Evolutionary conservation across 202 grass and related monocot genomes (phyloP).

Genomic region (Musa balbisiana): DNA sequence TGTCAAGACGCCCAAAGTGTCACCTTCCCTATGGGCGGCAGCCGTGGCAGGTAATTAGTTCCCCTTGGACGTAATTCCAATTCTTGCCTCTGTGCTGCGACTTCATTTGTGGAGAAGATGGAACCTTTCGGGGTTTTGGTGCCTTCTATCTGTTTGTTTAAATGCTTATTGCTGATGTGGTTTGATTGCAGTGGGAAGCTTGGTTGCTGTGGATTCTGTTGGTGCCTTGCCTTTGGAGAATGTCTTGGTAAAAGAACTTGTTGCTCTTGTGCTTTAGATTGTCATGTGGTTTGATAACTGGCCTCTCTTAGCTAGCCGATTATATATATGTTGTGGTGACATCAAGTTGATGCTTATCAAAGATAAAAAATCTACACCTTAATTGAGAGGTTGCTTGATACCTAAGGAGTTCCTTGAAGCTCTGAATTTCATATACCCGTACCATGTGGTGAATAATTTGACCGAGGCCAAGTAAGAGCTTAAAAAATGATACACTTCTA

Average conservation of each 20-base stretch:
- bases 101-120: neutral
- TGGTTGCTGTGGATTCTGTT: constrained; percentile 15
- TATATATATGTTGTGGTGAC: too few species aligned
- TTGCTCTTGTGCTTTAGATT: neutral
- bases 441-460: too few species aligned
- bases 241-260: constrained; percentile 21
- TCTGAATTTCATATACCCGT: too few species aligned
- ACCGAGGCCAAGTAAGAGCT: neutral
- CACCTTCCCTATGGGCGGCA: neutral
- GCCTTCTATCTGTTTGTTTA: neutral
- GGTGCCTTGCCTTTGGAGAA: constrained; percentile 11
- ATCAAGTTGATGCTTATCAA: too few species aligned
- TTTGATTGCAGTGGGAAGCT: constrained; percentile 25
- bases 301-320: too few species aligned
- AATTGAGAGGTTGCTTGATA: too few species aligned
- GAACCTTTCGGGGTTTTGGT: neutral
- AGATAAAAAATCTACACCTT: too few species aligned
- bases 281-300: too few species aligned
- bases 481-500: neutral
- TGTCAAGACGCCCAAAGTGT: neutral
- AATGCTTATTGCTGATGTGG: neutral
- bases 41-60: constrained; percentile 15
- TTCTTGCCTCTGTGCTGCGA: neutral
- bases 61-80: neutral
- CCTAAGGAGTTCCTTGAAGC: too few species aligned